Percentiles rank a stretch among this genome's conserved stretches.
Conservation (phyloP, 306 rosid species). For the Cicer chorassanicum region DNA sequence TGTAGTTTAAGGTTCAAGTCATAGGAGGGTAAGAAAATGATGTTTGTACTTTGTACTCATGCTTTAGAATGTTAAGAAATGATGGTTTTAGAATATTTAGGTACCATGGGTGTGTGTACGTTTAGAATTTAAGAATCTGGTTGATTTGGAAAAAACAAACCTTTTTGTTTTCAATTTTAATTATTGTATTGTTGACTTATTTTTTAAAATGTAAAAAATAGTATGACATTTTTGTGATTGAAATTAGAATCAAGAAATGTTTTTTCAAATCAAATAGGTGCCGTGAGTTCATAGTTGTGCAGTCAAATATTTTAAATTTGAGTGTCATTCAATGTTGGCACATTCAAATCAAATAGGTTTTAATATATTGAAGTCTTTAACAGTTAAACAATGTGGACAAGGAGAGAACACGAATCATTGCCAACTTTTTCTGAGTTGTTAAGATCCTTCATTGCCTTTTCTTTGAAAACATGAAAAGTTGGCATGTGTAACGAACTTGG, state of each 20-base stretch:
- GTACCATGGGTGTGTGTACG: conserved; percentile 2
- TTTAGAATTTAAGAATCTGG: background rate
- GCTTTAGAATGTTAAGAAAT: background rate
- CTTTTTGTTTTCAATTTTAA: background rate
- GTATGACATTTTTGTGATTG: background rate
- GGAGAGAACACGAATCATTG: background rate
- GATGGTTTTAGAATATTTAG: conserved; percentile 13
- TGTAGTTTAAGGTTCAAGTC: conserved; percentile 23
- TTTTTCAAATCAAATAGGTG: background rate
- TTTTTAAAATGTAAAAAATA: too few species aligned
- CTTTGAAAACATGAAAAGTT: too few species aligned
- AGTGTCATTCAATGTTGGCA: background rate
- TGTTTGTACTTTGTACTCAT: conserved; percentile 1
- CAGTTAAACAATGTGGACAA: background rate
- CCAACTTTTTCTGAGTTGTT: background rate
- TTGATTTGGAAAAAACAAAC: background rate
- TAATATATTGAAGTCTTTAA: background rate
- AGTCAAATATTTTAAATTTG: background rate
- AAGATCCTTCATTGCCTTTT: too few species aligned
- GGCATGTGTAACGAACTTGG: too few species aligned
- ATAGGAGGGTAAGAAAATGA: background rate
- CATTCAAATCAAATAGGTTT: background rate
- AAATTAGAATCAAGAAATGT: background rate
- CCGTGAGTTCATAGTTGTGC: background rate
- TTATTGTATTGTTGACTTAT: background rate